Evolutionary conservation across 768 basidiomycete species (phyloP).

Genomic region (Chiua virens): DNA sequence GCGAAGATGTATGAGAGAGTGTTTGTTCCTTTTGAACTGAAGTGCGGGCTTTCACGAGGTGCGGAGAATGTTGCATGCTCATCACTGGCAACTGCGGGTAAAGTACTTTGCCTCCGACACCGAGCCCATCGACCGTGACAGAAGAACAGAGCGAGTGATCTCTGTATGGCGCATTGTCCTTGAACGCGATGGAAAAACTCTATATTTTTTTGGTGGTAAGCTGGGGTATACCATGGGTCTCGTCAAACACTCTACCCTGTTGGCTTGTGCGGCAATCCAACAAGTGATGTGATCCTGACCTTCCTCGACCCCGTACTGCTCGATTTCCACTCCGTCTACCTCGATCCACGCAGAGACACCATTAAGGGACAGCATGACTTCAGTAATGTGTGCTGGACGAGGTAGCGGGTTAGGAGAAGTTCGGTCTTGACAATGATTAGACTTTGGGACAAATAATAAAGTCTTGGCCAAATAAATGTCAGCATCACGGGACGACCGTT

Average conservation of each 20-base stretch:
- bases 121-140: conserved; percentile 21
- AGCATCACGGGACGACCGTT: no score
- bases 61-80: background rate
- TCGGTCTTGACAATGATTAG: conserved; percentile 4
- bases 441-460: background rate
- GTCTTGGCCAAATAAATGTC: no score
- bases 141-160: conserved; percentile 3
- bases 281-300: conserved; percentile 20
- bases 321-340: conserved; percentile 27
- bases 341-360: conserved; percentile 27
- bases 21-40: background rate
- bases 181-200: conserved; percentile 28
- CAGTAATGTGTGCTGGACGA: background rate
- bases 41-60: background rate
- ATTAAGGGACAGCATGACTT: conserved; percentile 22
- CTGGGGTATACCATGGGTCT: background rate
- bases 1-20: conserved; percentile 15
- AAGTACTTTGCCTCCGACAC: conserved; percentile 5
- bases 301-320: conserved; percentile 26
- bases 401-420: background rate
- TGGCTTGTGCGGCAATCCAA: conserved; percentile 28
- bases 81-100: background rate
- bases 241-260: conserved; percentile 20
- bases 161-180: conserved; percentile 8
- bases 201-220: conserved; percentile 8